Evolutionary conservation across 768 basidiomycete genomes (phyloP).

Genomic region (Mrakia frigida): DNA sequence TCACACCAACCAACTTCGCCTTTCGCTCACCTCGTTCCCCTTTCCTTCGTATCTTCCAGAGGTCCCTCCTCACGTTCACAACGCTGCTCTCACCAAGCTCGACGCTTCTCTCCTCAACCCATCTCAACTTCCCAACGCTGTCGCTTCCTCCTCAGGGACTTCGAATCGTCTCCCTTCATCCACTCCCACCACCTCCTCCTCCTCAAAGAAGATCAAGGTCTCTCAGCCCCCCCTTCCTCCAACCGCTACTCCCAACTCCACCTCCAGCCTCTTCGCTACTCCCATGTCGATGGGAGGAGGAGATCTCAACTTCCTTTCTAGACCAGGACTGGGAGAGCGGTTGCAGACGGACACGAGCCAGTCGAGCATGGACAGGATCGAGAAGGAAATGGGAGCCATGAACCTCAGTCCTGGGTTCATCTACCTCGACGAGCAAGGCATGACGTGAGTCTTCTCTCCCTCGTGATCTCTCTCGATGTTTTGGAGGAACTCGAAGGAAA

Average conservation of each 20-base stretch:
- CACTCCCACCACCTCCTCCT: neutral
- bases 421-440: slow-evolving; percentile 46
- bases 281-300: neutral
- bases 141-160: slow-evolving; percentile 18
- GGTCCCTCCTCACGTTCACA: slow-evolving; percentile 45
- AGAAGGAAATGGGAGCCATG: slow-evolving; percentile 43
- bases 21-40: neutral
- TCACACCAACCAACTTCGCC: neutral
- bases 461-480: neutral
- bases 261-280: neutral
- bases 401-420: slow-evolving; percentile 42
- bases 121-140: slow-evolving; percentile 7
- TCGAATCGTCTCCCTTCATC: neutral
- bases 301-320: slow-evolving; percentile 23
- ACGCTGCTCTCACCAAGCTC: slow-evolving; percentile 42
- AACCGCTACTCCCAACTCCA: neutral
- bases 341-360: slow-evolving; percentile 22
- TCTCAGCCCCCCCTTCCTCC: neutral
- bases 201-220: too few species aligned
- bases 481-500: neutral
- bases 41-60: slow-evolving; percentile 32
- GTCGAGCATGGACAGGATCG: slow-evolving; percentile 39
- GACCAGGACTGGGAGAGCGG: slow-evolving; percentile 5
- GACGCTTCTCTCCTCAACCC: slow-evolving; percentile 41
- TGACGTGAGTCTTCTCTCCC: slow-evolving; percentile 22